Evolutionary conservation across 1,284 basidiomycete genomes (phyloP).

Genomic region (Heliocybe sulcata): DNA sequence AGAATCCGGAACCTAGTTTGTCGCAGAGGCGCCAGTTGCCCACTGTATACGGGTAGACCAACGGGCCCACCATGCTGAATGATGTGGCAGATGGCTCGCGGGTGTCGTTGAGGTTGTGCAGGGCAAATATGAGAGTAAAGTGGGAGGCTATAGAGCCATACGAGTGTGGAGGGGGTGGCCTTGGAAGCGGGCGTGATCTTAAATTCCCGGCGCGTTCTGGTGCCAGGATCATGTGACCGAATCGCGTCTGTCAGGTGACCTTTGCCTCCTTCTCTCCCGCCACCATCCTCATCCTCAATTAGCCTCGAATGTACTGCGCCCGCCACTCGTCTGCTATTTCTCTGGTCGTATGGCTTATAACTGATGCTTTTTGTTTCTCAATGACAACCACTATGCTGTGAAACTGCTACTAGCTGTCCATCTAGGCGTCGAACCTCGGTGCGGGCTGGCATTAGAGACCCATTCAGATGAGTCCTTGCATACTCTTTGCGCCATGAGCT

Average conservation of each 20-base stretch:
- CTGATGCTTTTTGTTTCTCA: no score
- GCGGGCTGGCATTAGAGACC: slow-evolving; percentile 27
- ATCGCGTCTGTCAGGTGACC: neutral
- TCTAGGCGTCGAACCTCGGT: no score
- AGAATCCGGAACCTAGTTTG: slow-evolving; percentile 12
- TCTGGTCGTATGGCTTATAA: no score
- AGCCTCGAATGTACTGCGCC: no score
- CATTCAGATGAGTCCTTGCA: slow-evolving; percentile 30
- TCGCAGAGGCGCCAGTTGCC: slow-evolving; percentile 11
- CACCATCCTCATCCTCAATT: no score
- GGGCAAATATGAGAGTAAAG: neutral
- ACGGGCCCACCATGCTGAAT: neutral
- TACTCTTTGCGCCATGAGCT: no score
- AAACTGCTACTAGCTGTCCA: slow-evolving; percentile 37
- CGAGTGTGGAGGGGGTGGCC: neutral
- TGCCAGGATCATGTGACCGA: neutral
- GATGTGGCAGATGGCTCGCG: neutral
- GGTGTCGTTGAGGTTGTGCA: neutral
- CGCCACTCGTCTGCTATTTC: neutral
- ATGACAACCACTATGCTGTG: slow-evolving; percentile 36
- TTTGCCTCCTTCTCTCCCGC: no score
- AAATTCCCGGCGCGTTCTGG: neutral
- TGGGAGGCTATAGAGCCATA: neutral
- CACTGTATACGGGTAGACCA: neutral
- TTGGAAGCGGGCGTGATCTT: neutral